Evolutionary conservation across 2,329 filamentous ascomycete species (phyloP), one percentile per base, ranked within the genome.

Genomic region (Pseudogymnoascus pannorum): DNA sequence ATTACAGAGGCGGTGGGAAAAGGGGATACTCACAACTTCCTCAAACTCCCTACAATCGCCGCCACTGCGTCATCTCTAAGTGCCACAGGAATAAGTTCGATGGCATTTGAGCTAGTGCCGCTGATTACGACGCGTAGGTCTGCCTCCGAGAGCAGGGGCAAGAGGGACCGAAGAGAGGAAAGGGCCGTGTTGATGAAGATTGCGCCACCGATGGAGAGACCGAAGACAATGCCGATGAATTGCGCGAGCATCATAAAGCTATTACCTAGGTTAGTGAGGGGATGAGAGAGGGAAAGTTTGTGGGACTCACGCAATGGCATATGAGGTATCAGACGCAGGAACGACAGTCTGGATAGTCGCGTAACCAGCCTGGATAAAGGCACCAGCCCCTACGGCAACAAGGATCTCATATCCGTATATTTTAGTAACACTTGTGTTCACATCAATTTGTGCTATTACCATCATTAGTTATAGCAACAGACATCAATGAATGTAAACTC

Each of bases 351-450:
- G 71, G 0, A 69, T 71, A 8, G 77, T 69, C 0, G 73, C 65
- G 64, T 75, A 77, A 2, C 68, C 66, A 0, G 72, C 69, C 51
- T 74, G 71, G 2, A 73, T 66, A 42, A 67, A 73, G 3, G 66
- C 65, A 11, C 77, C 78, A 1, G 69, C 68, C 0, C 78, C 77
- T 6, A 75, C 64, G 1, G 74, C 78, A 1, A 79, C 62, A 2
- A 81, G 63, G 11, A 78, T 67, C 2, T 65, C 68, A 62, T 71
- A 75, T 2, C 73, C 73, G 64, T 75, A 75, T 2, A 74, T 66
- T 3, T 61, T 60, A 5, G 68, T 64, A 0, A 66, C 66, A 2
- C 64, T 64, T 1, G 72, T 72, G 0, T 58, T 62, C 2, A 60
- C 58, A 18, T 71, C 65, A 44, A 76, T 67, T 5, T 81, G 81